These are phyloP conservation scores for Cercospora nicotianae DNA, from an alignment of 2,329 filamentous ascomycete species.

Conservation along the genomic window DNA sequence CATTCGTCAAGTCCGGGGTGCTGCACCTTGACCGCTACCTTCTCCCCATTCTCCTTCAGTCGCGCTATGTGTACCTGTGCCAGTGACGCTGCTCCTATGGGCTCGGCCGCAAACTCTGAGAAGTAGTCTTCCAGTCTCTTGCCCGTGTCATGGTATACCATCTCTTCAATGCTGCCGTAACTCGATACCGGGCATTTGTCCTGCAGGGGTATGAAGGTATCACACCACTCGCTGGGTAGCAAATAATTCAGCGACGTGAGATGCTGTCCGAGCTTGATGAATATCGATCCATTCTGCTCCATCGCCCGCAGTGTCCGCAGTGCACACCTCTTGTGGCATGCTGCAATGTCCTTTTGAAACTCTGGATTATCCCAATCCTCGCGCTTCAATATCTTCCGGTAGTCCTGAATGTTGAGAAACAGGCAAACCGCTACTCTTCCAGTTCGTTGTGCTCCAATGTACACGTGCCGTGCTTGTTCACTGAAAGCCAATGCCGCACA, in stretches of 20 bases:
- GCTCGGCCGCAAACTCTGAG: constrained; percentile 73
- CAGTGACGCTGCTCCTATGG: constrained; percentile 89
- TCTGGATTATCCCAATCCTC: constrained; percentile 62
- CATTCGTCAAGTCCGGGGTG: constrained; percentile 88
- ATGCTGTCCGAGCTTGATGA: constrained; percentile 97
- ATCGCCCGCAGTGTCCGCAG: constrained; percentile 80
- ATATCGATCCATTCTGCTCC: constrained; percentile 96
- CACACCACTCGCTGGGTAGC: constrained; percentile 86
- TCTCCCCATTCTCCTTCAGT: constrained; percentile 75
- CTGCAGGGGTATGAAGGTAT: constrained; percentile 92
- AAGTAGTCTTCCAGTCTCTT: constrained; percentile 78
- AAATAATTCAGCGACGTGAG: constrained; percentile 95
- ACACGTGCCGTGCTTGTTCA: constrained; percentile 72
- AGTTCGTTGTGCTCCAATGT: constrained; percentile 72
- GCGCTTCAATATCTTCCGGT: constrained; percentile 77
- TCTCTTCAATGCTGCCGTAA: constrained; percentile 77
- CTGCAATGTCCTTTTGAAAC: constrained; percentile 67
- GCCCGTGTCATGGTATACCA: constrained; percentile 85
- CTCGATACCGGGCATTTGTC: constrained; percentile 94
- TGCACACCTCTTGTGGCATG: constrained; percentile 91
- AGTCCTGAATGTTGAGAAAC: constrained; percentile 80
- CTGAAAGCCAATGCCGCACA: constrained; percentile 52
- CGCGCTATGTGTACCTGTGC: constrained; percentile 92
- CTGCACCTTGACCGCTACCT: constrained; percentile 94
- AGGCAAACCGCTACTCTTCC: constrained; percentile 75